Evolutionary conservation across 78 protist species (phyloP).

Genomic region (Cyanophora paradoxa): DNA sequence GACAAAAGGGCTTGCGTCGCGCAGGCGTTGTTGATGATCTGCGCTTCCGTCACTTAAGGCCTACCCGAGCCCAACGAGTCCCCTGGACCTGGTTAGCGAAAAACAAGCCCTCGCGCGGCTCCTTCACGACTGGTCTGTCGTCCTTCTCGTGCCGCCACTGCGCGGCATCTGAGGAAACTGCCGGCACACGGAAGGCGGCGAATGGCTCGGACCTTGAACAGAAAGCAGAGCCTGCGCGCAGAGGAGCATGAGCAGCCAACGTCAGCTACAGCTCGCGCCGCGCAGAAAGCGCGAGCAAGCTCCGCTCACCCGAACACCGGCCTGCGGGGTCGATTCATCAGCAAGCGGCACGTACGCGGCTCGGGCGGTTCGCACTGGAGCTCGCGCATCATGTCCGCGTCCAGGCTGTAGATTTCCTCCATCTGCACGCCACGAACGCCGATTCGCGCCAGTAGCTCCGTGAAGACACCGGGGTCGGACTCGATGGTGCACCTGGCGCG

Average conservation of each 20-base stretch:
- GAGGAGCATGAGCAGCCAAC: background rate
- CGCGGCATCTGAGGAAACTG: too few relatives aligned
- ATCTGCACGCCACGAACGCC: slow-evolving; percentile 80
- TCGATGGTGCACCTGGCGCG: slow-evolving; percentile 44
- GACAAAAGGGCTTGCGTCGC: slow-evolving; percentile 67
- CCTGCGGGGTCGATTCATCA: too few relatives aligned
- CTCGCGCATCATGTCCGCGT: slow-evolving; percentile 36
- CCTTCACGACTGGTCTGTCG: background rate
- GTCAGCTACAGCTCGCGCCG: slow-evolving; percentile 2
- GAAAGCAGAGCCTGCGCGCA: slow-evolving; percentile 62
- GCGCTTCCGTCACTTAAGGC: background rate
- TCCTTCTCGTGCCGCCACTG: slow-evolving; percentile 57
- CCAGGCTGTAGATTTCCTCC: slow-evolving; percentile 81
- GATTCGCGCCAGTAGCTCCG: slow-evolving; percentile 68
- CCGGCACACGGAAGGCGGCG: too few relatives aligned
- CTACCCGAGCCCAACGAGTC: background rate
- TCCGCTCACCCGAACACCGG: too few relatives aligned
- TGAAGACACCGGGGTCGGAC: slow-evolving; percentile 72
- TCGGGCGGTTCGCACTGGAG: slow-evolving; percentile 30
- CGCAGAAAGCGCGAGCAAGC: background rate
- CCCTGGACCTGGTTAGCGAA: slow-evolving; percentile 49
- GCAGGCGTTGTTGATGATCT: slow-evolving; percentile 87
- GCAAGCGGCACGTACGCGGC: too few relatives aligned
- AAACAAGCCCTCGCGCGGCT: slow-evolving; percentile 40
- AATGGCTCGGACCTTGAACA: too few relatives aligned